A percentile compares a stretch with the other conserved stretches of the same genome.
These are phyloP conservation scores for Selenicereus undatus DNA, from an alignment of 148 eudicot genomes.

Conservation along the genomic window DNA sequence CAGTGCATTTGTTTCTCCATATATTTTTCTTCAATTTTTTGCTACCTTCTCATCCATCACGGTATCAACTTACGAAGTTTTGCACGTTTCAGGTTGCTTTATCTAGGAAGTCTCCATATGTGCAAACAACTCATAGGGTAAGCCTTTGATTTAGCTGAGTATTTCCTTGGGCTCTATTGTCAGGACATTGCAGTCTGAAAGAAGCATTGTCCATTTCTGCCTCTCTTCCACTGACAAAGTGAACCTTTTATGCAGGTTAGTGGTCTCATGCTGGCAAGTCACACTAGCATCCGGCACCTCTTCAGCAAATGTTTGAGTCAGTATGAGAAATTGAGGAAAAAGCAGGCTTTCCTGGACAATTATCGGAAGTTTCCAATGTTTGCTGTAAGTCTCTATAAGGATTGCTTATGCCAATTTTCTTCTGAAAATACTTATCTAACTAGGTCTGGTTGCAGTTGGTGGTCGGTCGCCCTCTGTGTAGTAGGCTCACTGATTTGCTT, in stretches of 20 bases:
- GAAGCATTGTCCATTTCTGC: neutral
- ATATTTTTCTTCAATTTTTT: conserved; percentile 4
- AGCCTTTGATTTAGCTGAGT: conserved; percentile 19
- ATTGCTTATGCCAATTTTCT: neutral
- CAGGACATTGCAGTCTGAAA: neutral
- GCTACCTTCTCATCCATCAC: conserved; percentile 15
- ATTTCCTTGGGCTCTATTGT: neutral
- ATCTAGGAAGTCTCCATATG: conserved; percentile 95
- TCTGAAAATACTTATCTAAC: neutral
- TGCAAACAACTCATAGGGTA: conserved; percentile 96
- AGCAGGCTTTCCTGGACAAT: conserved; percentile 96
- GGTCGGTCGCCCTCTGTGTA: neutral
- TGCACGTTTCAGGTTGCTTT: conserved; percentile 71
- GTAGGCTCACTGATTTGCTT: neutral
- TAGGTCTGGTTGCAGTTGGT: neutral
- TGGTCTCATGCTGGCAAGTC: conserved; percentile 97
- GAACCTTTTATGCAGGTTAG: conserved; percentile 48
- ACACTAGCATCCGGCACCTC: conserved; percentile 93
- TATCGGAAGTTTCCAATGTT: conserved; percentile 92
- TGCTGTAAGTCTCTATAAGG: conserved; percentile 58
- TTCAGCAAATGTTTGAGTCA: conserved; percentile 88
- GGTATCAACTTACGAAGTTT: neutral
- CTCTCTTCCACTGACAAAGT: neutral
- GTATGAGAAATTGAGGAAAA: conserved; percentile 88
- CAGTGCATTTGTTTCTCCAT: neutral